Evolutionary conservation across 2,329 filamentous ascomycete genomes (phyloP).

Genomic region (Fusarium tricinctum): DNA sequence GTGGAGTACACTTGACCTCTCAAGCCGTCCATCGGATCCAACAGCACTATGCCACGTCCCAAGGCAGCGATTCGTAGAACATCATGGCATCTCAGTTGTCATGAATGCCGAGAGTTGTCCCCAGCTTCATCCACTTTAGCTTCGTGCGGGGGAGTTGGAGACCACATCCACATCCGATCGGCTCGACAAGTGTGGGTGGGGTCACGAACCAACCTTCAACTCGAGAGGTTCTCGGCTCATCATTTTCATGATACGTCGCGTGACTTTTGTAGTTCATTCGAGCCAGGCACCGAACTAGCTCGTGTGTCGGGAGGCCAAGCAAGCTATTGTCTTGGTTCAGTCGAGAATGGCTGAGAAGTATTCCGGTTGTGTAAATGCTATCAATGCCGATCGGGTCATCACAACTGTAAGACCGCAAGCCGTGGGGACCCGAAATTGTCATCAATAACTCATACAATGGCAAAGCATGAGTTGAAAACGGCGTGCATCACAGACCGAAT

Average conservation of each 20-base stretch:
- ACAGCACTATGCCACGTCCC: conserved; percentile 35
- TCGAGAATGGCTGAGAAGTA: conserved; percentile 4
- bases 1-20: conserved; percentile 25
- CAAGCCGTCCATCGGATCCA: conserved; percentile 31
- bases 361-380: no score
- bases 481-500: conserved; percentile 63
- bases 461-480: conserved; percentile 66
- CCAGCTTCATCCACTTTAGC: conserved; percentile 26
- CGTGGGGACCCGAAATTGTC: neutral
- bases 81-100: conserved; percentile 11
- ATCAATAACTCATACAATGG: conserved; percentile 58
- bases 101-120: conserved; percentile 10
- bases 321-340: neutral
- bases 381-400: neutral
- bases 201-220: conserved; percentile 45
- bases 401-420: neutral
- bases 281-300: neutral
- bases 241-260: conserved; percentile 18
- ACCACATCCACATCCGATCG: conserved; percentile 45
- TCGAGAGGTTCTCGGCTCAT: conserved; percentile 1
- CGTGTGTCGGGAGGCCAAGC: conserved; percentile 5
- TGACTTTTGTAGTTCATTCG: conserved; percentile 10
- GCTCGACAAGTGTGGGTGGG: conserved; percentile 47
- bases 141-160: conserved; percentile 49
- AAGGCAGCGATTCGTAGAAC: conserved; percentile 8